Conservation (phyloP, 2,329 filamentous ascomycete species). For the Pseudogymnoascus sp. region DNA sequence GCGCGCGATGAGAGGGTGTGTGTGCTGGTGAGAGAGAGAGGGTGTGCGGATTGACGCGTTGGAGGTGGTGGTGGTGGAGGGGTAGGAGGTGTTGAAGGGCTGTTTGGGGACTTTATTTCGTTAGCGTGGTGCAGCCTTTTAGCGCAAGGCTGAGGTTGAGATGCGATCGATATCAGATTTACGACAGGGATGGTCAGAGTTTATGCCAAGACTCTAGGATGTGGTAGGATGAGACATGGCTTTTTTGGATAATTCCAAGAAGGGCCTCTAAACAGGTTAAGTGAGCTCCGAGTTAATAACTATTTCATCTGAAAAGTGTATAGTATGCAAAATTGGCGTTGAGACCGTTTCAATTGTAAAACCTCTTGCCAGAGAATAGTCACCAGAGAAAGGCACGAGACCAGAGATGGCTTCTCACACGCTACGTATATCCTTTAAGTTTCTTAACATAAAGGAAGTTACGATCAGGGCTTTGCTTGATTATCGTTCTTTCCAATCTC, state of each 20-base stretch:
- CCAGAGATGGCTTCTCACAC: background rate
- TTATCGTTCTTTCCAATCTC: background rate
- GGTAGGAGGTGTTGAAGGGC: background rate
- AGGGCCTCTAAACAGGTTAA: background rate
- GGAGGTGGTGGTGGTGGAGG: background rate
- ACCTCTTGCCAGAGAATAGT: background rate
- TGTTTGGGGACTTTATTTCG: slow-evolving; percentile 1
- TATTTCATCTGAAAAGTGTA: background rate
- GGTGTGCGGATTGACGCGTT: background rate
- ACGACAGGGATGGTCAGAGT: background rate
- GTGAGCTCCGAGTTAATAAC: background rate
- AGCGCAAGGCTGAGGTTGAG: background rate
- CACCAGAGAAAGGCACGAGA: background rate
- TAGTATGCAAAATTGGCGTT: background rate
- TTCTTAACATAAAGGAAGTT: background rate
- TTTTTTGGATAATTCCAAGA: too few species aligned
- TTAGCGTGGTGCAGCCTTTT: slow-evolving; percentile 4
- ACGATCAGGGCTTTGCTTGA: background rate
- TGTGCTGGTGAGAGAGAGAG: background rate
- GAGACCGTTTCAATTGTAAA: background rate
- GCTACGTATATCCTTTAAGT: background rate
- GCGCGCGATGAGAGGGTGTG: background rate
- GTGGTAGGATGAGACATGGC: too few species aligned
- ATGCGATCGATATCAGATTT: background rate
- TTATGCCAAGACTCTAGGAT: background rate